A percentile compares a stretch with the other conserved stretches of the same genome.
Conservation (phyloP, 257 asterid species). For the Rehmannia glutinosa region DNA sequence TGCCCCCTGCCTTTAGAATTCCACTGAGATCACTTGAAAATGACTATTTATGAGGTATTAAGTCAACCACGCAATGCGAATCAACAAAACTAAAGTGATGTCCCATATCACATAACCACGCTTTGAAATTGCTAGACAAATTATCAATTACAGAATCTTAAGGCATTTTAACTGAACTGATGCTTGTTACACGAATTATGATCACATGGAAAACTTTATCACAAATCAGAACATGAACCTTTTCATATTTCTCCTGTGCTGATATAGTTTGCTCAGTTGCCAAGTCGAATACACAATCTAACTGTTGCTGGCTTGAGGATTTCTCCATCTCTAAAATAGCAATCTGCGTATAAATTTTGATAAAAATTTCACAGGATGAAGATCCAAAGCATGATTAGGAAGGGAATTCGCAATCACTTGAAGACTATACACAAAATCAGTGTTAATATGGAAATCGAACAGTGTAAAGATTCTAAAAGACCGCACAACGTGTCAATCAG, state of each 20-base stretch:
- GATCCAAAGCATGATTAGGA: conserved; percentile 2
- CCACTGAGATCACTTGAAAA: not conserved
- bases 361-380: conserved; percentile 9
- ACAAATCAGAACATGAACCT: conserved; percentile 39
- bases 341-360: conserved; percentile 43
- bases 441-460: not conserved
- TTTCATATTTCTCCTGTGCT: conserved; percentile 62
- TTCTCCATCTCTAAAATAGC: conserved; percentile 72
- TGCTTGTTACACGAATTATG: not conserved
- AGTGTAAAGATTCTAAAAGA: not conserved
- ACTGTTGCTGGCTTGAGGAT: conserved; percentile 70
- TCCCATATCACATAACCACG: too few species aligned
- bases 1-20: not conserved
- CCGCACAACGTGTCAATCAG: not conserved
- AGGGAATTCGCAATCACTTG: conserved; percentile 13
- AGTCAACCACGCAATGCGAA: not conserved
- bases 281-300: conserved; percentile 52
- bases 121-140: not conserved
- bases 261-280: conserved; percentile 60
- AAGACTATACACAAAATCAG: not conserved
- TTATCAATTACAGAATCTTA: not conserved
- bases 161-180: not conserved
- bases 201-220: conserved; percentile 14
- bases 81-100: too few species aligned
- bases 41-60: not conserved